These are phyloP conservation scores for Luffa aegyptiaca DNA, from an alignment of 306 rosid species.

Conservation along the genomic window DNA sequence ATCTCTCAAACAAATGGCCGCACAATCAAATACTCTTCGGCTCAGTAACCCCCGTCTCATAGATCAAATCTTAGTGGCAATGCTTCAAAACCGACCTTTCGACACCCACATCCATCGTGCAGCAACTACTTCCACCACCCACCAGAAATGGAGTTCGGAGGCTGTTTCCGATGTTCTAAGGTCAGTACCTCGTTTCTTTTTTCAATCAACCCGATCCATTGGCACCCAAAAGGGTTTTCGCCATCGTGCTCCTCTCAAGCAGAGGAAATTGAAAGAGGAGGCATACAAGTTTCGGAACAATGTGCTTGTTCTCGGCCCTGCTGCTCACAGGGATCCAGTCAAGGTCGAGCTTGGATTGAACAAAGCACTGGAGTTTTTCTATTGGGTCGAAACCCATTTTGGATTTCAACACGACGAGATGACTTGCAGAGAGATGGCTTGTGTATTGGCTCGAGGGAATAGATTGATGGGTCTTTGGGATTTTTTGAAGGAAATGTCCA, in stretches of 20 bases:
- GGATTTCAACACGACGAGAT: constrained; percentile 44
- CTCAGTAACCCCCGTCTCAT: constrained; percentile 24
- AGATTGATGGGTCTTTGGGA: constrained; percentile 43
- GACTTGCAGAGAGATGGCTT: constrained; percentile 70
- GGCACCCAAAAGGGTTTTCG: constrained; percentile 50
- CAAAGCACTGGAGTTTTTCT: constrained; percentile 63
- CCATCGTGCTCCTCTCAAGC: constrained; percentile 65
- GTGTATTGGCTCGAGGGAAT: constrained; percentile 49
- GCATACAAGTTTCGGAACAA: constrained; percentile 17
- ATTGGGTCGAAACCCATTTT: constrained; percentile 52
- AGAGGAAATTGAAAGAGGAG: constrained; percentile 46
- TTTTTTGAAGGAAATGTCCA: constrained; percentile 46
- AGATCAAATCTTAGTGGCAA: constrained; percentile 39
- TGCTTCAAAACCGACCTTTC: constrained; percentile 55
- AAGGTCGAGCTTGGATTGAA: constrained; percentile 35
- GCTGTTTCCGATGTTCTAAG: constrained; percentile 44
- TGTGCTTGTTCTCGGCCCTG: constrained; percentile 65
- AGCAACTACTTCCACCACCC: neutral
- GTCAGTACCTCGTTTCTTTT: constrained; percentile 49
- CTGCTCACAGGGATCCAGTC: constrained; percentile 44
- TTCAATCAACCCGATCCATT: constrained; percentile 64
- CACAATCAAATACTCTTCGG: constrained; percentile 10
- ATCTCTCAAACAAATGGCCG: constrained; percentile 15
- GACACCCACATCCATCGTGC: constrained; percentile 21
- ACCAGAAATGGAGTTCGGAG: constrained; percentile 33